A percentile compares a stretch with the other conserved stretches of the same genome.
Evolutionary conservation across 1,139 yeast species (phyloP).

Genomic region (Kazachstania sp.): DNA sequence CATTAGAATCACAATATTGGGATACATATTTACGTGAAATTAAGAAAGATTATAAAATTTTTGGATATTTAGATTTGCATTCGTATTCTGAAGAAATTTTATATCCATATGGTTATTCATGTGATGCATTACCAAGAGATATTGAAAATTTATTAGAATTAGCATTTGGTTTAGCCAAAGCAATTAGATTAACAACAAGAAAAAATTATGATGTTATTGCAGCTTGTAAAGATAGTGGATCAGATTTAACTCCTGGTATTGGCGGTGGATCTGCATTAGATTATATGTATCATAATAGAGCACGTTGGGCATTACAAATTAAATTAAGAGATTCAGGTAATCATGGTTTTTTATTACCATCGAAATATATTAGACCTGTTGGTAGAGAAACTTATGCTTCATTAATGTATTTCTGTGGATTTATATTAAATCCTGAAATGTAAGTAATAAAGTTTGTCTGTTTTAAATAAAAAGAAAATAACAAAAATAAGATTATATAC

Average conservation of each 20-base stretch:
- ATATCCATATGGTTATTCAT: constrained; percentile 76
- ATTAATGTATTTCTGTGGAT: constrained; percentile 58
- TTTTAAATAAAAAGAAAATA: neutral
- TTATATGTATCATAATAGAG: constrained; percentile 74
- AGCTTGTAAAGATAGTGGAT: constrained; percentile 68
- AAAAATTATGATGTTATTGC: constrained; percentile 59
- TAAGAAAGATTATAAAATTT: constrained; percentile 50
- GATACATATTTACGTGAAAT: constrained; percentile 54
- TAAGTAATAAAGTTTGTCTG: neutral
- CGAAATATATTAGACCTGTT: constrained; percentile 62
- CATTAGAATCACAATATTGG: constrained; percentile 62
- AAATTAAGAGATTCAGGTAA: constrained; percentile 76
- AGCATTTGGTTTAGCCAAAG: constrained; percentile 71
- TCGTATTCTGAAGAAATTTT: constrained; percentile 78
- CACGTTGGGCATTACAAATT: constrained; percentile 77
- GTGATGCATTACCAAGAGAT: constrained; percentile 65
- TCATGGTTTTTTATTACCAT: constrained; percentile 75
- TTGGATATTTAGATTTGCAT: constrained; percentile 75
- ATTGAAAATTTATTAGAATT: constrained; percentile 71
- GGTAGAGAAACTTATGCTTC: constrained; percentile 69
- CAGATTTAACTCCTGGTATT: constrained; percentile 60
- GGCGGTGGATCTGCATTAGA: constrained; percentile 81
- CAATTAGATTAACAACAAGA: constrained; percentile 57
- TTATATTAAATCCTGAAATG: constrained; percentile 41
- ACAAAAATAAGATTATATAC: neutral